phyloP scores from a whole-genome alignment of 2,329 filamentous ascomycete genomes.

The Fusarium torreyae region DNA sequence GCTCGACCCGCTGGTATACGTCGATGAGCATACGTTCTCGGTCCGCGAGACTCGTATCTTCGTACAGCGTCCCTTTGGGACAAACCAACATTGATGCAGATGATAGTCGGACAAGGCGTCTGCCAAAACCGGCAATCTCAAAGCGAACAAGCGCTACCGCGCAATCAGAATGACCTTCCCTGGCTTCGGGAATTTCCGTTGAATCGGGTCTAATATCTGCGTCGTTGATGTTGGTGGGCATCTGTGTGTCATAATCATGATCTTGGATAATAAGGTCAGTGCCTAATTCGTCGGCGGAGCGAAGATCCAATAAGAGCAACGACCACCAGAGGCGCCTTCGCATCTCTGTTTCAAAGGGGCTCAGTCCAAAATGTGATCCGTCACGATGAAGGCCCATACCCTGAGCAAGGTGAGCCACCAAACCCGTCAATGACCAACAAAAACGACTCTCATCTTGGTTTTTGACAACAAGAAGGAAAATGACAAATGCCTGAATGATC shows the following conservation, averaged over 20 bases:
- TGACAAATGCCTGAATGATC: slow-evolving; percentile 70
- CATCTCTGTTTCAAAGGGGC: slow-evolving; percentile 73
- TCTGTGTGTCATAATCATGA: slow-evolving; percentile 62
- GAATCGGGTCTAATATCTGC: slow-evolving; percentile 63
- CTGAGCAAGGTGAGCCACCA: slow-evolving; percentile 72
- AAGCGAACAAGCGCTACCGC: slow-evolving; percentile 65
- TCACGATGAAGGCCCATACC: slow-evolving; percentile 74
- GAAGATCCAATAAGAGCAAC: slow-evolving; percentile 70
- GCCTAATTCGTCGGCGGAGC: slow-evolving; percentile 68
- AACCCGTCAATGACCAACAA: slow-evolving; percentile 72
- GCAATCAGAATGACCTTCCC: slow-evolving; percentile 67
- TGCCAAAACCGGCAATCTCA: slow-evolving; percentile 63
- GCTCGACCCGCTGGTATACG: slow-evolving; percentile 68
- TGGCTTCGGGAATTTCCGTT: slow-evolving; percentile 62
- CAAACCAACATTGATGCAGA: slow-evolving; percentile 54
- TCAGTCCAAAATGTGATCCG: slow-evolving; percentile 64
- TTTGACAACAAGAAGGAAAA: slow-evolving; percentile 68
- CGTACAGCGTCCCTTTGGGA: slow-evolving; percentile 46
- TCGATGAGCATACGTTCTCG: slow-evolving; percentile 65
- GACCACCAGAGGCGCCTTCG: slow-evolving; percentile 74
- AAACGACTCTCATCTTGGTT: slow-evolving; percentile 66
- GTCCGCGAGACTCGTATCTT: slow-evolving; percentile 52
- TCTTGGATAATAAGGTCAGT: slow-evolving; percentile 62
- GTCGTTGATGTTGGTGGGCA: slow-evolving; percentile 68
- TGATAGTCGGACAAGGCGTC: slow-evolving; percentile 54